Percentiles rank a stretch among this genome's conserved stretches.
phyloP scores from a whole-genome alignment of 2,329 filamentous ascomycete genomes.

The Hortaea werneckii region DNA sequence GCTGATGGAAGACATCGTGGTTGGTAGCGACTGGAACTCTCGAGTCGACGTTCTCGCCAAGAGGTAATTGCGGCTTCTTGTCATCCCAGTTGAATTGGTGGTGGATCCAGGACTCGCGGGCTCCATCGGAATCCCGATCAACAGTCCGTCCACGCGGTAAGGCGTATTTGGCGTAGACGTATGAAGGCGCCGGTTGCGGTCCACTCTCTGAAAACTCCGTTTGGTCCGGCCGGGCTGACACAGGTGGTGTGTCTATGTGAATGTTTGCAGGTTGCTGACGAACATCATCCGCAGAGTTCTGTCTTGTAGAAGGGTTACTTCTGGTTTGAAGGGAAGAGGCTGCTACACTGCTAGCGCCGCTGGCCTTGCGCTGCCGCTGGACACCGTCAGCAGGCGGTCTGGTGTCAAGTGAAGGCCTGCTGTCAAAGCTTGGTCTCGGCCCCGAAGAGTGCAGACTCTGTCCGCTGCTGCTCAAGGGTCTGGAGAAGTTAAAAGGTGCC shows the following conservation, averaged over 20 bases:
- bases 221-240: neutral
- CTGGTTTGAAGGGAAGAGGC: constrained; percentile 11
- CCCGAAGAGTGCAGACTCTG: constrained; percentile 30
- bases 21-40: neutral
- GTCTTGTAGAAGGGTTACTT: constrained; percentile 19
- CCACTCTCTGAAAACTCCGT: neutral
- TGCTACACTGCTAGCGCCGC: constrained; percentile 18
- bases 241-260: constrained; percentile 1
- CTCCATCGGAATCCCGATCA: constrained; percentile 55
- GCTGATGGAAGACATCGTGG: neutral
- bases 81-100: constrained; percentile 53
- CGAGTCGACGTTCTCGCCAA: neutral
- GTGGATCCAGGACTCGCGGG: constrained; percentile 39
- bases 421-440: constrained; percentile 20
- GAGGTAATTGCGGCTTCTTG: constrained; percentile 3
- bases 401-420: constrained; percentile 12
- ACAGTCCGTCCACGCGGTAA: constrained; percentile 72
- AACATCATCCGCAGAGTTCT: constrained; percentile 29
- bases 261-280: neutral
- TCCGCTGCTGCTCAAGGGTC: constrained; percentile 66
- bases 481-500: constrained; percentile 81
- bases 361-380: constrained; percentile 9
- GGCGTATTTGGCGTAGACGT: constrained; percentile 75
- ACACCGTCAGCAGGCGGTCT: constrained; percentile 12
- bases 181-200: constrained; percentile 49